These are phyloP conservation scores for Saccharomyces hybrid DNA, from an alignment of 1,139 yeast species.

Conservation along the genomic window DNA sequence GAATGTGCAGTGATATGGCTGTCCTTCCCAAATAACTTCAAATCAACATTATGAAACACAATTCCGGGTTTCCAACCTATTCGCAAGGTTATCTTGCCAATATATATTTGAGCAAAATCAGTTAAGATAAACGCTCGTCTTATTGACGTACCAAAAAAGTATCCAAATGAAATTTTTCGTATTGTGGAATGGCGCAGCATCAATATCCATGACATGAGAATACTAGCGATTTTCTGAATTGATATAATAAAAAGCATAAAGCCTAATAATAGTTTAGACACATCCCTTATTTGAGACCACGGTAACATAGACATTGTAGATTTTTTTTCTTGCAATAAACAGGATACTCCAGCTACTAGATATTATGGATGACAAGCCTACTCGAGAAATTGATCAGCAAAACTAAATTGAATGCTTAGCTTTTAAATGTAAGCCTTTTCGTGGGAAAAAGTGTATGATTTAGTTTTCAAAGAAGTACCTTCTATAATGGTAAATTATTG, in stretches of 20 bases:
- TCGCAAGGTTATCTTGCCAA: conserved; percentile 12
- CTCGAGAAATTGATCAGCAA: not conserved
- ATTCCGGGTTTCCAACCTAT: conserved; percentile 18
- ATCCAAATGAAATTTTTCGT: conserved; percentile 11
- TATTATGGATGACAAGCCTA: not conserved
- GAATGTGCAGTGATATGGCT: not conserved
- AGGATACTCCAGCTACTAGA: not conserved
- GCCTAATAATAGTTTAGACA: not conserved
- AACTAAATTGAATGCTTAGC: not conserved
- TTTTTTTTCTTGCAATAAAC: not conserved
- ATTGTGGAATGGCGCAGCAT: conserved; percentile 1
- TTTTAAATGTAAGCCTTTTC: not conserved
- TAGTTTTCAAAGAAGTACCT: not conserved
- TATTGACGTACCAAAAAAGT: conserved; percentile 17
- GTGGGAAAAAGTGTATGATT: not conserved
- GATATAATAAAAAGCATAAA: not conserved
- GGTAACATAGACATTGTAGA: not conserved
- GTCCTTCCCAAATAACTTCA: conserved; percentile 5
- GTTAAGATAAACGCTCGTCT: conserved; percentile 8
- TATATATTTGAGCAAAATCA: conserved; percentile 9
- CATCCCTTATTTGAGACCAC: not conserved
- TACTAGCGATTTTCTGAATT: not conserved
- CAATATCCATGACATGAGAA: not conserved
- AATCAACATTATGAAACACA: conserved; percentile 15
- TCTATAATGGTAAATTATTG: not conserved